Conservation (phyloP, 768 basidiomycete genomes). For the Xerocomus spinulosus region DNA sequence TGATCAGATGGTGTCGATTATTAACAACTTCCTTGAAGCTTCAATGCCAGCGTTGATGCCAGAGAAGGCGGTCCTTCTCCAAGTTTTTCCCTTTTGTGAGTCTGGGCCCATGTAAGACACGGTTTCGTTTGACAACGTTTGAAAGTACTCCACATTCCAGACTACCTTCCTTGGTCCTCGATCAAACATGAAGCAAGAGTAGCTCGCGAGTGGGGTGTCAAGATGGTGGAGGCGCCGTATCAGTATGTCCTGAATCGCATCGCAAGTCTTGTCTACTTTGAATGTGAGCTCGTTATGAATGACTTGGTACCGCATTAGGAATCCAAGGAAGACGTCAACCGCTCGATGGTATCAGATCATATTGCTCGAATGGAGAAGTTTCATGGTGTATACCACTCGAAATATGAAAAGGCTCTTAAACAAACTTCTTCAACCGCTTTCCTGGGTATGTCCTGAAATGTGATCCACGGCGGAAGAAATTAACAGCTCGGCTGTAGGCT, state of each 20-base stretch:
- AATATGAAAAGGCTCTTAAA: slow-evolving; percentile 17
- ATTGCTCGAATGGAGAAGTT: slow-evolving; percentile 9
- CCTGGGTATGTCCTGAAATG: slow-evolving; percentile 5
- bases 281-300: background rate
- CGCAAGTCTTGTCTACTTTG: background rate
- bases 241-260: slow-evolving; percentile 7
- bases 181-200: slow-evolving; percentile 12
- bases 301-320: background rate
- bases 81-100: slow-evolving; percentile 18
- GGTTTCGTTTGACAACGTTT: background rate
- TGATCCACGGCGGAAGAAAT: background rate
- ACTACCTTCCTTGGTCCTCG: slow-evolving; percentile 22
- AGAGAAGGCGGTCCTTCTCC: slow-evolving; percentile 13
- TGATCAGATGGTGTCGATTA: slow-evolving; percentile 15
- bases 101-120: background rate
- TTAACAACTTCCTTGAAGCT: slow-evolving; percentile 7
- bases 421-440: slow-evolving; percentile 11
- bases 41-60: slow-evolving; percentile 7
- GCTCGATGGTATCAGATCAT: slow-evolving; percentile 14
- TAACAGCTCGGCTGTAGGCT: slow-evolving; percentile 1
- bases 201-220: slow-evolving; percentile 3
- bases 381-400: background rate
- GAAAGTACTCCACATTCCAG: slow-evolving; percentile 25
- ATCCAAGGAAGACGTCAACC: slow-evolving; percentile 3
- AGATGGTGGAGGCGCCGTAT: slow-evolving; percentile 15